phyloP scores from a whole-genome alignment of 1,284 basidiomycete species.

The Malassezia dermatis region DNA sequence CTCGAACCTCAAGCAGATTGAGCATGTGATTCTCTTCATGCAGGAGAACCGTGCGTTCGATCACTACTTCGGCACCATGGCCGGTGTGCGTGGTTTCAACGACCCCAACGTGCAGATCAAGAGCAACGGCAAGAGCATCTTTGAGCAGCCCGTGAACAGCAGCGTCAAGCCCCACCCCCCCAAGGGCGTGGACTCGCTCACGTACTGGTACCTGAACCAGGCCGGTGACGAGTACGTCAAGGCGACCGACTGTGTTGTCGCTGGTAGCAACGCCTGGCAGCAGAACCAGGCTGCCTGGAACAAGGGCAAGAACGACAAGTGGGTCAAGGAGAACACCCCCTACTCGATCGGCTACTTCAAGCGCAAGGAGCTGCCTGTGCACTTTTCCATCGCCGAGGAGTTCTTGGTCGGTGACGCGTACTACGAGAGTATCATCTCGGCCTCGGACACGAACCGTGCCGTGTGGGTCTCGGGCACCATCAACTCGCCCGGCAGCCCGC shows the following conservation, averaged over 20 bases:
- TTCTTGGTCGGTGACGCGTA: slow-evolving; percentile 32
- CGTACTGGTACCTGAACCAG: slow-evolving; percentile 29
- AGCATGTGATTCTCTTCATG: slow-evolving; percentile 29
- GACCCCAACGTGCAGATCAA: slow-evolving; percentile 34
- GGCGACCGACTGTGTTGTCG: slow-evolving; percentile 28
- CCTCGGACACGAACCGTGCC: slow-evolving; percentile 28
- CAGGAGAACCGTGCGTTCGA: slow-evolving; percentile 41
- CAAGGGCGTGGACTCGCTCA: slow-evolving; percentile 17
- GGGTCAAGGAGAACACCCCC: slow-evolving; percentile 26
- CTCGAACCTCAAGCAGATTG: slow-evolving; percentile 4
- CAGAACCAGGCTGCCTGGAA: slow-evolving; percentile 31
- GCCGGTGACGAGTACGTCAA: slow-evolving; percentile 25
- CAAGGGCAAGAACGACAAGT: slow-evolving; percentile 28
- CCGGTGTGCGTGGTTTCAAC: slow-evolving; percentile 32
- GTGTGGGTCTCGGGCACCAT: slow-evolving; percentile 23
- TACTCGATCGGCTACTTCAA: slow-evolving; percentile 31
- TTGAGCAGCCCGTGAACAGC: slow-evolving; percentile 18
- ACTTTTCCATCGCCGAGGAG: slow-evolving; percentile 33
- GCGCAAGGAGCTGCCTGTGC: slow-evolving; percentile 30
- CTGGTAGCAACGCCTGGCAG: slow-evolving; percentile 27
- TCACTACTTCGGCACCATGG: slow-evolving; percentile 35
- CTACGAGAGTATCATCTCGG: slow-evolving; percentile 26
- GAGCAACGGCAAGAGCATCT: slow-evolving; percentile 24
- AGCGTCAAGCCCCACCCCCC: neutral
- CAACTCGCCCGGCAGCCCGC: slow-evolving; percentile 3